Evolutionary conservation across 2,329 filamentous ascomycete genomes (phyloP), one percentile per base, ranked within the genome.

Genomic region (Seiridium unicorne): DNA sequence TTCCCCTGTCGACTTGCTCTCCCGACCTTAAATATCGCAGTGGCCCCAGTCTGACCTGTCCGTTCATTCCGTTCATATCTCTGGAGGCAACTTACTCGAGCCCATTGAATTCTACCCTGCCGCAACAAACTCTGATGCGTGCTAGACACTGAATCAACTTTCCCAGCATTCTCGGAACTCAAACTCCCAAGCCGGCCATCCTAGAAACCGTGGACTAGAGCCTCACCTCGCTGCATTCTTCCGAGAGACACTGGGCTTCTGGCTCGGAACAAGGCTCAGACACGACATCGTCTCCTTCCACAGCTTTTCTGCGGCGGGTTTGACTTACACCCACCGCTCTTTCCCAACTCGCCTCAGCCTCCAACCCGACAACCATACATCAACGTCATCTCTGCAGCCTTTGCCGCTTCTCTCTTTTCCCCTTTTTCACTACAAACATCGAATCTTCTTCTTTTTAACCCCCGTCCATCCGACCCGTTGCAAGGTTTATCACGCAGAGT

Each of bases 301-400:
- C 35, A 44, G 34, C 53, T 26, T 26, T 26, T 26, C 18, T 26
- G 18, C 18, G 18, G 18, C 18, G 18, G 18, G 18, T 26, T 36
- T 60, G 59, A 58, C 54, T 58, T 58, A 61, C 55, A 58, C 40
- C 60, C 55, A 61, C 60, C 60, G 60, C 60, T 61, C 60, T 61
- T 61, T 61, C 60, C 60, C 49, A 48, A 55, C 32, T 55, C 36
- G 42, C 46, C 34, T 60, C 26, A 26, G 18, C 57, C 35, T 18
- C 32, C 44, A 54, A 47, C 11, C 35, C 46, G 42, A 35, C 35
- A 35, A 44, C 46, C 51, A 31, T 49, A 51, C 54, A 54, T 47
- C 36, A 44, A 59, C 40, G 54, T 57, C 54, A 57, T 34, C 6
- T 46, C 31, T 34, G 35, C 44, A 44, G 9, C 18, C 18, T 26